A percentile compares a stretch with the other conserved stretches of the same genome.
Evolutionary conservation across 1,139 yeast species (phyloP).

Genomic region (Debaryomyces robertsiae): DNA sequence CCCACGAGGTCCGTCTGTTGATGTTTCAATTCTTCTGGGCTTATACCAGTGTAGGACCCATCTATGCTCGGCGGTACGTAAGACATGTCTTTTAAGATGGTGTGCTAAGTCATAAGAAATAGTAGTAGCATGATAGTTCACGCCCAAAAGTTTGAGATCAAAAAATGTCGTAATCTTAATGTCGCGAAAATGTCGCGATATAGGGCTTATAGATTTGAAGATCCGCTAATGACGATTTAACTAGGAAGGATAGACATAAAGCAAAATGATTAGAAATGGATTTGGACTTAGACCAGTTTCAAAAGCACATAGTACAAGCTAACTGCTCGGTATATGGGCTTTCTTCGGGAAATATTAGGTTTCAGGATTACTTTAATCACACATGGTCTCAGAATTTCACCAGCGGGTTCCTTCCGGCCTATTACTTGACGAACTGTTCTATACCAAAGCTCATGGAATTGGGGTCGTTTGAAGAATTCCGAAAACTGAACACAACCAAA

Average conservation of each 20-base stretch:
- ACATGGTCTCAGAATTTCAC: constrained; percentile 20
- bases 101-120: too few relatives aligned
- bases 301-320: constrained; percentile 13
- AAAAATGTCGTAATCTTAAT: not conserved
- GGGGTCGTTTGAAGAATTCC: constrained; percentile 1
- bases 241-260: too few relatives aligned
- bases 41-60: not conserved
- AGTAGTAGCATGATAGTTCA: too few relatives aligned
- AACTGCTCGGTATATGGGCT: constrained; percentile 46
- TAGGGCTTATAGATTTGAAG: not conserved
- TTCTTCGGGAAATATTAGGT: constrained; percentile 31
- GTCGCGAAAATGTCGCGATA: not conserved
- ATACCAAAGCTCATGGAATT: constrained; percentile 7
- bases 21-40: not conserved
- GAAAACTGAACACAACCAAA: constrained; percentile 1
- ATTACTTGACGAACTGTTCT: constrained; percentile 47
- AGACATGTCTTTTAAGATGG: too few relatives aligned
- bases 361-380: constrained; percentile 21
- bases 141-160: too few relatives aligned
- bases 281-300: not conserved
- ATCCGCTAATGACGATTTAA: too few relatives aligned
- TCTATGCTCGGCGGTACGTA: constrained; percentile 4
- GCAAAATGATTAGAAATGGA: constrained; percentile 1
- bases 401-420: constrained; percentile 37
- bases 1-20: constrained; percentile 1